Percentiles rank a stretch among this genome's conserved stretches.
Conservation (phyloP, 2,329 filamentous ascomycete genomes). For the Macrophomina phaseolina region DNA sequence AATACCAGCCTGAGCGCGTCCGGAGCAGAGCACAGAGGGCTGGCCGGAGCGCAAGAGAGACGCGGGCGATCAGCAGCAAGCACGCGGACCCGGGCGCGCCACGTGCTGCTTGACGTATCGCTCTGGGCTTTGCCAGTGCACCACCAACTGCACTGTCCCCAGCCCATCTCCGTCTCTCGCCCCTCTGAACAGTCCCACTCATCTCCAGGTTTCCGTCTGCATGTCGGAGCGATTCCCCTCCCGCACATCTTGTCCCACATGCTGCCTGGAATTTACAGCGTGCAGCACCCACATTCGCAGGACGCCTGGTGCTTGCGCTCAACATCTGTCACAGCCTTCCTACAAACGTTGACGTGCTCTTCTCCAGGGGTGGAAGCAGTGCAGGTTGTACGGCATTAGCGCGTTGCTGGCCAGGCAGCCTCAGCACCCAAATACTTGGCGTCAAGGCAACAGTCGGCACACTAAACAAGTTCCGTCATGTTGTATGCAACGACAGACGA, state of each 20-base stretch:
- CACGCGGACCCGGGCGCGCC: slow-evolving; percentile 4
- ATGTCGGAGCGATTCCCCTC: background rate
- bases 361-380: background rate
- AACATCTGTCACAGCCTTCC: background rate
- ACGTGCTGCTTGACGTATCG: slow-evolving; percentile 9
- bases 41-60: background rate
- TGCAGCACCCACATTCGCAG: background rate
- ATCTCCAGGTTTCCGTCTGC: slow-evolving; percentile 8
- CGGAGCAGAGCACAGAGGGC: background rate
- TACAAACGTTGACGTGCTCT: background rate
- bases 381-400: slow-evolving; percentile 8
- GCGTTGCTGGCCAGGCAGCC: background rate
- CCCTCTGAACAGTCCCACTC: background rate
- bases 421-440: background rate
- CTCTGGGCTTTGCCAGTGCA: no score
- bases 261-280: background rate
- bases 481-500: background rate
- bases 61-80: slow-evolving; percentile 6
- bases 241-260: background rate
- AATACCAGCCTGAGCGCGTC: background rate
- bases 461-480: background rate
- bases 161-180: background rate
- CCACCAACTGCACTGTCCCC: background rate
- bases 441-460: background rate
- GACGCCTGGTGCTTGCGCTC: background rate